Percentiles rank a stretch among this genome's conserved stretches.
Evolutionary conservation across 2,329 filamentous ascomycete species (phyloP).

Genomic region (Colletotrichum chrysophilum): DNA sequence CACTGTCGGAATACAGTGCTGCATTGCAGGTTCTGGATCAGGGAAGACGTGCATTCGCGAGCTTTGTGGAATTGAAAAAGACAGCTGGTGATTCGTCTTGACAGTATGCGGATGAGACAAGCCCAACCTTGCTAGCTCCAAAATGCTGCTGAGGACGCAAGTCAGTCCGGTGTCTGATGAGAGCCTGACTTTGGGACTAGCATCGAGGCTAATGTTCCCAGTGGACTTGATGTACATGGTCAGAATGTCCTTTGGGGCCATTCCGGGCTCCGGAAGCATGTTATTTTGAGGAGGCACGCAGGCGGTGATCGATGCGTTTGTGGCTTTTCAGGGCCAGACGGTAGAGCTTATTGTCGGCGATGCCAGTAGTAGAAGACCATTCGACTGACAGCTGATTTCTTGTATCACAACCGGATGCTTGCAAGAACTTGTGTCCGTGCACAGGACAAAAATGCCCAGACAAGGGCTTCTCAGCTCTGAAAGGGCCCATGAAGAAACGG

Average conservation of each 20-base stretch:
- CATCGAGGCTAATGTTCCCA: slow-evolving; percentile 2
- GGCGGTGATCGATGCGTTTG: not conserved
- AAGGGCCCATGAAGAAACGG: not conserved
- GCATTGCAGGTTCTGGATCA: not conserved
- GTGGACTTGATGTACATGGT: slow-evolving; percentile 2
- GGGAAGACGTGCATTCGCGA: not conserved
- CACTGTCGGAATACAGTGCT: not conserved
- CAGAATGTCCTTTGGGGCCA: not conserved
- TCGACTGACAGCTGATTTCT: not conserved
- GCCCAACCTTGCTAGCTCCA: slow-evolving; percentile 12
- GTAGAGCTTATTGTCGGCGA: not conserved
- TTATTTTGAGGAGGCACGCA: not conserved
- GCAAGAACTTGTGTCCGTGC: not conserved
- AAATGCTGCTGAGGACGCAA: not conserved
- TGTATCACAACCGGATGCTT: not conserved
- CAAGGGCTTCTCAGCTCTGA: not conserved
- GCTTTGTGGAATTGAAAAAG: slow-evolving; percentile 12
- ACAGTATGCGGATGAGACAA: slow-evolving; percentile 7
- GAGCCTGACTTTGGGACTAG: not conserved
- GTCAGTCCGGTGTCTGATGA: not conserved
- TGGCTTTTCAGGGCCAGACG: not conserved
- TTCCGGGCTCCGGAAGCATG: not conserved
- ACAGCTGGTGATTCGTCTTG: slow-evolving; percentile 6
- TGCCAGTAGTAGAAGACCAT: not conserved
- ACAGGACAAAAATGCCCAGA: not conserved